These are phyloP conservation scores for Castanea sativa DNA, from an alignment of 306 rosid species.

Conservation along the genomic window DNA sequence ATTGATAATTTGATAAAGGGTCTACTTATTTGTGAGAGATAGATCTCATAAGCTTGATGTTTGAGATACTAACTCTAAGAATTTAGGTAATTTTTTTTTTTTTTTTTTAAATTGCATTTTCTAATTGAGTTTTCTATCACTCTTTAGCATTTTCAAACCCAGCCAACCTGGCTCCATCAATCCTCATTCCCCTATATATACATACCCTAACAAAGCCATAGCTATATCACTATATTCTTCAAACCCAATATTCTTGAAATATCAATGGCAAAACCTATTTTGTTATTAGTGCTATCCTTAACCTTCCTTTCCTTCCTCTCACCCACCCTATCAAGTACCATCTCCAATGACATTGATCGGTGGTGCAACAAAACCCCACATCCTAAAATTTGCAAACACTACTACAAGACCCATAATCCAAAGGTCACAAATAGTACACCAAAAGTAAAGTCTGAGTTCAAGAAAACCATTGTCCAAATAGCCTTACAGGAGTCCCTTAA, in stretches of 20 bases:
- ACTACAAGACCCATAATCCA: slow-evolving; percentile 1
- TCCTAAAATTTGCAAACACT: slow-evolving; percentile 48
- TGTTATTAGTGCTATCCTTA: slow-evolving; percentile 4
- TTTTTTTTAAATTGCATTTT: neutral
- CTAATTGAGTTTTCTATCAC: neutral
- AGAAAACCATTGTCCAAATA: slow-evolving; percentile 20
- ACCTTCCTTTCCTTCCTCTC: slow-evolving; percentile 28
- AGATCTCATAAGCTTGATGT: too few species aligned
- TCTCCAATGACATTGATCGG: slow-evolving; percentile 14
- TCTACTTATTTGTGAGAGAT: too few species aligned
- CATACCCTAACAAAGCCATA: neutral
- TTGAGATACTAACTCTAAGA: too few species aligned
- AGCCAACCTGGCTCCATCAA: slow-evolving; percentile 9
- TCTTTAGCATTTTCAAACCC: slow-evolving; percentile 10
- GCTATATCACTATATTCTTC: neutral
- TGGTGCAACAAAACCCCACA: slow-evolving; percentile 61
- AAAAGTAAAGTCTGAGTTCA: slow-evolving; percentile 37
- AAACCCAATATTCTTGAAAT: neutral
- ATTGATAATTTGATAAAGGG: too few species aligned
- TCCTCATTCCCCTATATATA: slow-evolving; percentile 1
- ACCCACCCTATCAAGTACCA: slow-evolving; percentile 11
- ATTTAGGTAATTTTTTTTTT: too few species aligned
- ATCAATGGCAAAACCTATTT: slow-evolving; percentile 29
- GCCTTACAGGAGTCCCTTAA: slow-evolving; percentile 36
- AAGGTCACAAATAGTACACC: neutral